Percentiles rank a stretch among this genome's conserved stretches.
Conservation (phyloP, 2,329 filamentous ascomycete genomes). For the Aspergillus japonicus region DNA sequence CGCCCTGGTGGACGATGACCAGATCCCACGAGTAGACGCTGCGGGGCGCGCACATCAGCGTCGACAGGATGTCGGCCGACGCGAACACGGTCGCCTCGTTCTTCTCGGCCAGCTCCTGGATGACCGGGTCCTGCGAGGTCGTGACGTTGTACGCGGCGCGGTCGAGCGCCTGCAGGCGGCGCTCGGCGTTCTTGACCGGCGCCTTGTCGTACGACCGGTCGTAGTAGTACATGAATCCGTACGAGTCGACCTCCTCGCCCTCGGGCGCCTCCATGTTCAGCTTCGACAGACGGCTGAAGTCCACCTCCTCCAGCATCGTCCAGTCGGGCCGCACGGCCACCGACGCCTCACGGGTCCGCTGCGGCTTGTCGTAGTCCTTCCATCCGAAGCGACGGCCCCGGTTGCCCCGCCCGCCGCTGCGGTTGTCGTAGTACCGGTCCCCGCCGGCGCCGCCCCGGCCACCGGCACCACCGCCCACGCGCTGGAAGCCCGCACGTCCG, state of each 20-base stretch:
- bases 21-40: constrained; percentile 99
- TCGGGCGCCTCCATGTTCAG: constrained; percentile 93
- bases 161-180: constrained; percentile 83
- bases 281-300: constrained; percentile 92
- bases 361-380: constrained; percentile 98
- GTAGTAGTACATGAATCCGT: constrained; percentile 98
- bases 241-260: constrained; percentile 90
- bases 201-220: constrained; percentile 93
- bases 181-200: constrained; percentile 83
- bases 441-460: constrained; percentile 66
- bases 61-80: constrained; percentile 94
- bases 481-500: constrained; percentile 69
- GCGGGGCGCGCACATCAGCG: constrained; percentile 97
- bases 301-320: constrained; percentile 95
- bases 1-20: constrained; percentile 85
- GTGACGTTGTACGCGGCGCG: constrained; percentile 98
- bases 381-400: constrained; percentile 88
- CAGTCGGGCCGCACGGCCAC: constrained; percentile 96
- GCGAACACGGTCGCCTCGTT: constrained; percentile 96
- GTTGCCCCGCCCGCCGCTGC: constrained; percentile 66
- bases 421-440: constrained; percentile 67
- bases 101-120: constrained; percentile 94
- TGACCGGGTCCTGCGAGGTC: constrained; percentile 91
- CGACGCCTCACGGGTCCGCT: constrained; percentile 91
- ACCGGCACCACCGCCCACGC: constrained; percentile 66